These are phyloP conservation scores for Flaveria linearis DNA, from an alignment of 129 eudicot genomes.

Conservation along the genomic window DNA sequence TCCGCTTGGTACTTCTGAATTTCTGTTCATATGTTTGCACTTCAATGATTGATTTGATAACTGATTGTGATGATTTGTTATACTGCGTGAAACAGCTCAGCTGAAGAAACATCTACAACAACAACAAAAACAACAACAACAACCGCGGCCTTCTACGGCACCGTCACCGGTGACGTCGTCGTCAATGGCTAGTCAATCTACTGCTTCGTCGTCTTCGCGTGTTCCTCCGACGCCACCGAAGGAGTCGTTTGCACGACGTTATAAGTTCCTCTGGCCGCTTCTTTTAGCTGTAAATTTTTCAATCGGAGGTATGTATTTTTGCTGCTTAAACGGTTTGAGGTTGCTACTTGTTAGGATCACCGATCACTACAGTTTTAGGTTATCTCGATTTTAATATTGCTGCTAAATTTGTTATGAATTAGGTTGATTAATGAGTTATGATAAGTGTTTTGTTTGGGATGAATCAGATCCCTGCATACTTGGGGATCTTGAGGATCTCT, in stretches of 20 bases:
- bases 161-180: slow-evolving; percentile 35
- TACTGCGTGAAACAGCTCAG: slow-evolving; percentile 45
- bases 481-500: neutral
- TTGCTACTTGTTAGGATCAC: slow-evolving; percentile 10
- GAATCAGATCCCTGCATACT: slow-evolving; percentile 19
- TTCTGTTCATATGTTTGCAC: neutral
- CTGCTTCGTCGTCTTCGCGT: slow-evolving; percentile 23
- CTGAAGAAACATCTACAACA: slow-evolving; percentile 48
- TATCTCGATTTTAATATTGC: neutral
- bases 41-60: slow-evolving; percentile 11
- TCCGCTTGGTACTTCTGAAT: neutral
- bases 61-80: neutral
- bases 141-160: slow-evolving; percentile 15
- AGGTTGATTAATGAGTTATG: neutral
- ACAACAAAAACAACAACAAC: slow-evolving; percentile 17
- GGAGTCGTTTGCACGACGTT: slow-evolving; percentile 64
- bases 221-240: slow-evolving; percentile 49
- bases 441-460: slow-evolving; percentile 1
- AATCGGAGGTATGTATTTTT: slow-evolving; percentile 52
- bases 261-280: slow-evolving; percentile 70
- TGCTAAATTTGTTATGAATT: neutral
- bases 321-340: neutral
- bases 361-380: slow-evolving; percentile 16
- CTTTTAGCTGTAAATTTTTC: slow-evolving; percentile 65
- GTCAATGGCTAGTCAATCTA: slow-evolving; percentile 32